A percentile compares a stretch with the other conserved stretches of the same genome.
These are phyloP conservation scores for Lactarius vividus DNA, from an alignment of 768 basidiomycete species.

Conservation along the genomic window DNA sequence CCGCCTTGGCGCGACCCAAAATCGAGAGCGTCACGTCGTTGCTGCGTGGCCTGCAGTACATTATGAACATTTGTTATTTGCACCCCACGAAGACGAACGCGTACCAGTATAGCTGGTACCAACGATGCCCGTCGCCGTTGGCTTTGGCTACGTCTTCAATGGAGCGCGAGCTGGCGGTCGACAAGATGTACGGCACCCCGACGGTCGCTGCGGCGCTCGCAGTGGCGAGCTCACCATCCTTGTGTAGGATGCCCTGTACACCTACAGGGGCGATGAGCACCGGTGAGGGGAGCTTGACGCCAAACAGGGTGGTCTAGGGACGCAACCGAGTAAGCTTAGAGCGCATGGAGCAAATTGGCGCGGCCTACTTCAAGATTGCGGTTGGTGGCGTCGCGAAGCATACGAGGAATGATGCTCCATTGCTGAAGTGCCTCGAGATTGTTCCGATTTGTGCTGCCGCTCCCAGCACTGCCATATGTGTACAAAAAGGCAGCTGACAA, in stretches of 20 bases:
- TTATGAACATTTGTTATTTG: no score
- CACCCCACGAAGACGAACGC: no score
- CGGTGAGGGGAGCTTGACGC: no score
- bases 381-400: conserved; percentile 60
- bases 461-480: conserved; percentile 74
- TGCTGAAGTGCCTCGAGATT: conserved; percentile 64
- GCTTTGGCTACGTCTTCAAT: conserved; percentile 78
- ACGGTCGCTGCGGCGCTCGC: conserved; percentile 63
- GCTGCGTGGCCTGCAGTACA: conserved; percentile 47
- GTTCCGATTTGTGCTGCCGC: conserved; percentile 58
- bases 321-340: no score
- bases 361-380: conserved; percentile 58
- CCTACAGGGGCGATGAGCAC: no score
- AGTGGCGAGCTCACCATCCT: no score
- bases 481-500: conserved; percentile 66
- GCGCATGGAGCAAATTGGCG: neutral
- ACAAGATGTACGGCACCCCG: conserved; percentile 69
- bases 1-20: conserved; percentile 61
- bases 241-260: no score
- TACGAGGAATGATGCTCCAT: conserved; percentile 74
- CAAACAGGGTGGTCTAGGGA: no score
- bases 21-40: conserved; percentile 63
- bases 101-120: conserved; percentile 83
- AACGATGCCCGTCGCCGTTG: conserved; percentile 64
- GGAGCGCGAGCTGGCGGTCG: conserved; percentile 66